These are phyloP conservation scores for Angomonas deanei DNA, from an alignment of 208 protist genomes.

Conservation along the genomic window DNA sequence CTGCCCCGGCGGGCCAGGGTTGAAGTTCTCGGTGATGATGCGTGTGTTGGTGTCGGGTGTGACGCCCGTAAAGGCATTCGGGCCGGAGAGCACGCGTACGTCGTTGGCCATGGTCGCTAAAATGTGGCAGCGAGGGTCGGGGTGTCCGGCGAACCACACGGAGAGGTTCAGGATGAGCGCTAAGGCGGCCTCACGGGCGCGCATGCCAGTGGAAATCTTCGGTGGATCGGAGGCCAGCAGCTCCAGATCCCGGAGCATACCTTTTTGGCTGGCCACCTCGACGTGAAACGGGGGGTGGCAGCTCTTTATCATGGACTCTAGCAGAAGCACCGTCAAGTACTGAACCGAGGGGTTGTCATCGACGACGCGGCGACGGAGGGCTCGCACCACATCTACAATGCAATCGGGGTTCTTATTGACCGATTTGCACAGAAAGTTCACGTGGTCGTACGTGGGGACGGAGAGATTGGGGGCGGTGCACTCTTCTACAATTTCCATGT, in stretches of 20 bases:
- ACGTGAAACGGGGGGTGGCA: slow-evolving; percentile 46
- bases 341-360: slow-evolving; percentile 61
- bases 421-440: slow-evolving; percentile 66
- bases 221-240: slow-evolving; percentile 48
- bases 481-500: slow-evolving; percentile 82
- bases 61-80: slow-evolving; percentile 70
- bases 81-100: slow-evolving; percentile 45
- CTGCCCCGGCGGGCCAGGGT: background rate
- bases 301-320: slow-evolving; percentile 68
- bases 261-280: slow-evolving; percentile 70
- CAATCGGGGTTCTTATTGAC: slow-evolving; percentile 47
- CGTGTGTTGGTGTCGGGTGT: slow-evolving; percentile 26
- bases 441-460: slow-evolving; percentile 49
- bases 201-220: slow-evolving; percentile 34
- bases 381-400: slow-evolving; percentile 66
- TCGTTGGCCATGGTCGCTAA: slow-evolving; percentile 63
- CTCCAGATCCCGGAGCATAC: slow-evolving; percentile 71
- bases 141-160: slow-evolving; percentile 79
- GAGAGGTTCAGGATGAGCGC: slow-evolving; percentile 75
- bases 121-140: slow-evolving; percentile 44
- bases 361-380: slow-evolving; percentile 64
- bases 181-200: slow-evolving; percentile 54
- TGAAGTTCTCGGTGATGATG: slow-evolving; percentile 4
- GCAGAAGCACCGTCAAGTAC: slow-evolving; percentile 57
- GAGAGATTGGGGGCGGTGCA: slow-evolving; percentile 53